Conservation (phyloP, 805 yeast genomes). For the Soucietia sequanensis region DNA sequence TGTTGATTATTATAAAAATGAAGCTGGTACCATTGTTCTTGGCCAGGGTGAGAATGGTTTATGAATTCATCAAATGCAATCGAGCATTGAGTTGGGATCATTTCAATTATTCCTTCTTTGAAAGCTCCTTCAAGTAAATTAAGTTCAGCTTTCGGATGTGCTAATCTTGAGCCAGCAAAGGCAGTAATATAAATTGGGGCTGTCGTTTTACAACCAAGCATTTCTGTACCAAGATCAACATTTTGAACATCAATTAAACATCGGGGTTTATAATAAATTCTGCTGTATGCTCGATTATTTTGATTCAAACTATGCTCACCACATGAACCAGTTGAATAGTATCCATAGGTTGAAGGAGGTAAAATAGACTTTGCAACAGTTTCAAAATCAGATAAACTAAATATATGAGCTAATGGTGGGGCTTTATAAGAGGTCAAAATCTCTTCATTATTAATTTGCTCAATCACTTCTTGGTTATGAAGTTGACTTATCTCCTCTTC, state of each 20-base stretch:
- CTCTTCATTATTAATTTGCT: constrained; percentile 14
- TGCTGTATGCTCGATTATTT: constrained; percentile 39
- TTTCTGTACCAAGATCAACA: constrained; percentile 18
- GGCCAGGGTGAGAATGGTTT: constrained; percentile 22
- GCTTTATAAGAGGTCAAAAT: constrained; percentile 9
- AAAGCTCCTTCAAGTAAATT: constrained; percentile 35
- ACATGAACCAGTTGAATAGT: constrained; percentile 46
- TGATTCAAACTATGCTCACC: constrained; percentile 42
- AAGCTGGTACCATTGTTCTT: constrained; percentile 42
- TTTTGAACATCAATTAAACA: constrained; percentile 27
- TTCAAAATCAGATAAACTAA: constrained; percentile 34
- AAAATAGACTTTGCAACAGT: constrained; percentile 27
- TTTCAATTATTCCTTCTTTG: constrained; percentile 38
- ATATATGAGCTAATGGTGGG: constrained; percentile 27
- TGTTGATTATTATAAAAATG: constrained; percentile 38
- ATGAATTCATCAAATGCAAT: constrained; percentile 34
- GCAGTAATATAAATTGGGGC: constrained; percentile 47
- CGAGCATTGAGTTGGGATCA: constrained; percentile 40
- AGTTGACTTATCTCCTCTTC: constrained; percentile 4
- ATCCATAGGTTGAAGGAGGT: constrained; percentile 29
- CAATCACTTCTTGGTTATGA: constrained; percentile 17
- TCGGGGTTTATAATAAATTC: constrained; percentile 45
- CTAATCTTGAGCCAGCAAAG: constrained; percentile 40
- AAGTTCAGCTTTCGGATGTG: constrained; percentile 38
- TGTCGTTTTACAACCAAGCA: constrained; percentile 23